These are phyloP conservation scores for Mallotus japonicus DNA, from an alignment of 441 rosid genomes.

Conservation along the genomic window DNA sequence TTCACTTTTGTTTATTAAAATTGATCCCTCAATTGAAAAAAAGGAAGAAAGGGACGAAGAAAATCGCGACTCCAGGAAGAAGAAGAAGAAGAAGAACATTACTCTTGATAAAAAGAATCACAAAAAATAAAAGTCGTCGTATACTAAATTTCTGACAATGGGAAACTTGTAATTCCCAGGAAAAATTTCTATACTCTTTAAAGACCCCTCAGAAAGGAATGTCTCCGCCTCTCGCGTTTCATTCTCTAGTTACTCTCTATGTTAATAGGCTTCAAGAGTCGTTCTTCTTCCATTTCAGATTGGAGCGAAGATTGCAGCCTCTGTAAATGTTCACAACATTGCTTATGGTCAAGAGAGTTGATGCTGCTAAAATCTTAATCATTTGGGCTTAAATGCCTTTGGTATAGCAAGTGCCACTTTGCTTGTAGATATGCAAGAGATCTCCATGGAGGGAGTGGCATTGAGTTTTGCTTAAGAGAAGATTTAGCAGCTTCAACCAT, in stretches of 20 bases:
- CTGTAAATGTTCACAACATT: constrained; percentile 65
- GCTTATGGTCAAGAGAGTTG: constrained; percentile 40
- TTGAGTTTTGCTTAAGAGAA: constrained; percentile 81
- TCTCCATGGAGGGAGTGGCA: constrained; percentile 98
- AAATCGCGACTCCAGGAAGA: no score
- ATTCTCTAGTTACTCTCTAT: constrained; percentile 40
- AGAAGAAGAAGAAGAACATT: no score
- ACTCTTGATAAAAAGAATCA: constrained; percentile 24
- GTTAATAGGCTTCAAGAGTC: constrained; percentile 50
- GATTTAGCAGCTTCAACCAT: constrained; percentile 84
- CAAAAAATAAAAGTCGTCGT: constrained; percentile 43
- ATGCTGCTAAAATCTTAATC: constrained; percentile 27
- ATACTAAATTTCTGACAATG: constrained; percentile 38
- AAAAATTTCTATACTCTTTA: constrained; percentile 32
- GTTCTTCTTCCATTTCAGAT: constrained; percentile 55
- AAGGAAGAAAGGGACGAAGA: no score
- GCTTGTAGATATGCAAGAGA: constrained; percentile 77
- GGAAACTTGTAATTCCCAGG: constrained; percentile 23
- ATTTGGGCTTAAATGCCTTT: constrained; percentile 48
- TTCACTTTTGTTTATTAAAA: no score
- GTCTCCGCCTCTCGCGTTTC: constrained; percentile 54
- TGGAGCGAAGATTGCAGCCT: constrained; percentile 60
- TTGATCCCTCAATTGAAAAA: no score
- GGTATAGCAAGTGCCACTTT: constrained; percentile 74
- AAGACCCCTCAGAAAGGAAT: constrained; percentile 40